Evolutionary conservation across 805 yeast genomes (phyloP), one percentile per base, ranked within the genome.

Genomic region (Saccharomyces paradoxus): DNA sequence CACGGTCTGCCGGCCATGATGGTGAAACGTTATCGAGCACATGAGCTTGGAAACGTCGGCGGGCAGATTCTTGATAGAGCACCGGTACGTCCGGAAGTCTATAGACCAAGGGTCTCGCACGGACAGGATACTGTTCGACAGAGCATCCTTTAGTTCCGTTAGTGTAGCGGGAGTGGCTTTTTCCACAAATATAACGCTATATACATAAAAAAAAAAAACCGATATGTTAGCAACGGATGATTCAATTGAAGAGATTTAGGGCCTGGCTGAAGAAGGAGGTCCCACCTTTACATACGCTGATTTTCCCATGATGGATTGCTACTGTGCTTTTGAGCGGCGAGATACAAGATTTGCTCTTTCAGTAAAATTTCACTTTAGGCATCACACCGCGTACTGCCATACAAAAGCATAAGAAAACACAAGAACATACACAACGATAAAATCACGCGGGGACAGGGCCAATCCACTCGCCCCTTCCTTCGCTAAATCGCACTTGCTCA

Each of bases 111-210:
- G 59, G 7, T 65, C 69, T 27, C 59, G 55, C 17, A 63, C 55
- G 0, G 64, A 56, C 17, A 63, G 48, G 4, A 67, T 46, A 9
- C 56, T 61, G 49, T 62, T 63, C 1, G 70, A 60, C 9, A 68
- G 55, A 4, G 59, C 57, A 61, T 69, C 72, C 48, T 64, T 66
- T 32, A 69, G 63, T 22, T 62, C 67, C 1, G 64, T 57, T 12
- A 69, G 52, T 24, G 70, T 66, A 2, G 63, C 63, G 9, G 71
- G 70, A 3, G 71, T 63, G 4, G 71, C 68, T 49, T 58, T 61
- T 52, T 69, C 72, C 12, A 63, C 56, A 52, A 68, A 69, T 49
- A 68, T 59, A 2, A 69, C 70, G 10, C 70, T 68, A 22, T 32
- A 41, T 7, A 17, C 12, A 29, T 10, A 17, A 37, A 17, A 37